These are phyloP conservation scores for Breynia disticha DNA, from an alignment of 441 rosid genomes.

Conservation along the genomic window DNA sequence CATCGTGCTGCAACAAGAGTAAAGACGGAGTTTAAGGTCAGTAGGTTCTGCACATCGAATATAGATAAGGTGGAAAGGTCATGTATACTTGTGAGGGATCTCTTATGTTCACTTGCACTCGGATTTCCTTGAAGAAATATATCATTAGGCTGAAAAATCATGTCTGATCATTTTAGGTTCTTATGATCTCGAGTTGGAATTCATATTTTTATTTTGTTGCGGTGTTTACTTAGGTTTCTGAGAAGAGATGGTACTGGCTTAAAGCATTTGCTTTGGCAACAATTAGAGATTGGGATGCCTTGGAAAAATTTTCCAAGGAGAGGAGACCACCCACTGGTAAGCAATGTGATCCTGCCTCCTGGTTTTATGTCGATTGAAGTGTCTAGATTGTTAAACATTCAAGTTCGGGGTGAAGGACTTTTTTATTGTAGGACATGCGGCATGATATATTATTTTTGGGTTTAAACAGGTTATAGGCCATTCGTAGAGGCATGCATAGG, in stretches of 20 bases:
- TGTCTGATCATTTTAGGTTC: too few relatives aligned
- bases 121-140: too few relatives aligned
- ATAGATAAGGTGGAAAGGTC: too few relatives aligned
- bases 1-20: conserved; percentile 86
- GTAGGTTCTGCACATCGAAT: too few relatives aligned
- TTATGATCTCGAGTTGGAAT: neutral
- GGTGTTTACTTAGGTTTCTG: conserved; percentile 51
- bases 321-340: conserved; percentile 90
- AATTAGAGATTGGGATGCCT: conserved; percentile 86
- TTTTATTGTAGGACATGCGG: neutral
- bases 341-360: neutral
- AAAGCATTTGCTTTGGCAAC: conserved; percentile 93
- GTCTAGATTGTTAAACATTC: too few relatives aligned
- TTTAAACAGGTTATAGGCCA: conserved; percentile 70
- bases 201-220: conserved; percentile 1
- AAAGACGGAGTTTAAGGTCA: conserved; percentile 85
- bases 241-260: conserved; percentile 99
- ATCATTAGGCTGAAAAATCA: too few relatives aligned
- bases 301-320: conserved; percentile 93
- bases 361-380: neutral
- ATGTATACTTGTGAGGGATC: neutral
- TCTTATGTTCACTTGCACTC: too few relatives aligned
- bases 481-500: conserved; percentile 95
- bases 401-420: neutral
- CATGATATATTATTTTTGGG: too few relatives aligned